These are phyloP conservation scores for Sporopachydermia lactativora DNA, from an alignment of 805 yeast species.

Conservation along the genomic window DNA sequence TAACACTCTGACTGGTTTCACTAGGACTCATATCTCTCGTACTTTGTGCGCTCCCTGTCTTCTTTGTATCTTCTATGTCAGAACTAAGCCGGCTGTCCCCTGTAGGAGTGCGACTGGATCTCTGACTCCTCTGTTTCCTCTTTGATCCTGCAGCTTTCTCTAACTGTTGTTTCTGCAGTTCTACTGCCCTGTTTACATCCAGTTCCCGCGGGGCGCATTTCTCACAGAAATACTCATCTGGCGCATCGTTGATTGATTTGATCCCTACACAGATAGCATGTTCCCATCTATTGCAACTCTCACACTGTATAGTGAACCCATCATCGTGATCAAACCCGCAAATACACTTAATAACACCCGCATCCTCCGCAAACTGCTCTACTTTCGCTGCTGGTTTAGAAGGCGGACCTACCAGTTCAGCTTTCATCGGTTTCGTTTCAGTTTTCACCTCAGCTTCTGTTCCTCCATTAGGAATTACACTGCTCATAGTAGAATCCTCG, in stretches of 20 bases:
- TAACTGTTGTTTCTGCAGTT: constrained; percentile 22
- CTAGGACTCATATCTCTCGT: too few relatives aligned
- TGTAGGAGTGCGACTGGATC: constrained; percentile 2
- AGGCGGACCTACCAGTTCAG: too few relatives aligned
- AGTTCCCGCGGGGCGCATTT: constrained; percentile 46
- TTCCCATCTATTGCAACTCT: constrained; percentile 86
- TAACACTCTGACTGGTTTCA: constrained; percentile 1
- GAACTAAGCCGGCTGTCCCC: constrained; percentile 3
- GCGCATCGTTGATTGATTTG: constrained; percentile 54
- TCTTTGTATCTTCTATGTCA: constrained; percentile 6
- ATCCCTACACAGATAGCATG: constrained; percentile 87
- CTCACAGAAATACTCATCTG: constrained; percentile 73
- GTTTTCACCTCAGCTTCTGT: too few relatives aligned
- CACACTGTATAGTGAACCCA: constrained; percentile 92
- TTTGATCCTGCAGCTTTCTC: constrained; percentile 9
- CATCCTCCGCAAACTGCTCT: constrained; percentile 27
- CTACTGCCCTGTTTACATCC: constrained; percentile 29
- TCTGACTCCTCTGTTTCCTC: constrained; percentile 7
- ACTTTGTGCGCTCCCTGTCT: constrained; percentile 3
- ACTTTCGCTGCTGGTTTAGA: too few relatives aligned
- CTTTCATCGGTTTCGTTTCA: too few relatives aligned
- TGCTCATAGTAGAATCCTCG: too few relatives aligned
- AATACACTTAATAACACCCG: constrained; percentile 80
- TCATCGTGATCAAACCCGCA: constrained; percentile 87
- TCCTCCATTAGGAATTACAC: too few relatives aligned